Base-by-base conservation (phyloP, 2,329 filamentous ascomycete species). In the Paecilomyces formosus region DNA sequence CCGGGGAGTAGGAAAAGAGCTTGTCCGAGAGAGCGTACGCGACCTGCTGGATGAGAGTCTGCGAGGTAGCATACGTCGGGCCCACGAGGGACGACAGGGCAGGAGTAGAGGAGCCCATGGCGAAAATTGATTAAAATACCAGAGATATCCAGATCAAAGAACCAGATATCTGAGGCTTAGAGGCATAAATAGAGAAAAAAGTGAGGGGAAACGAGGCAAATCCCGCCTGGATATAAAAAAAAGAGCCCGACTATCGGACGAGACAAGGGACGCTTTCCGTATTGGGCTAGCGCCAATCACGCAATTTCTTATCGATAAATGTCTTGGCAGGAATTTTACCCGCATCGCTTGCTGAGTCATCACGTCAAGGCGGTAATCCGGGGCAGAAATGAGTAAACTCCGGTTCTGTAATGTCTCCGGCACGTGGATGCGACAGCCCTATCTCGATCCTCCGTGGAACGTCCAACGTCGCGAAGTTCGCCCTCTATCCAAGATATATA, bases 11-110 rank as follows among this genome's bases (percentile, higher is more conserved):
- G 58, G 92, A 89, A 79, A 96, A 99, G 78, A 97, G 87, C 82
- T 96, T 96, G 81, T 97, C 92, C 58, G 93, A 97, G 61, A 99
- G 83, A 63, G 90, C 85, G 78, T 96, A 99, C 61, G 93, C 91
- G 64, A 97, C 88, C 77, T 99, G 94, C 79, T 99, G 94, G 64
- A 97, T 88, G 58, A 99, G 85, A 22, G 91, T 86, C 78, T 99
- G 94, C 30, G 92, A 90, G 49, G 93, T 97, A 61, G 93, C 84
- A 77, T 99, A 99, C 58, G 90, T 94, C 65, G 93, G 90, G 15
- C 93, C 94, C 61, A 84, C 87, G 74, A 97, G 89, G 60, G 79
- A 79, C 57, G 77, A 76, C 60, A 85, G 74, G 33, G 78, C 64
- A 58, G 82, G 73, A 61, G 79, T 65, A 28, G 60, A 62, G 54